phyloP scores from a whole-genome alignment of 306 rosid genomes.

The Vigna trinervia region DNA sequence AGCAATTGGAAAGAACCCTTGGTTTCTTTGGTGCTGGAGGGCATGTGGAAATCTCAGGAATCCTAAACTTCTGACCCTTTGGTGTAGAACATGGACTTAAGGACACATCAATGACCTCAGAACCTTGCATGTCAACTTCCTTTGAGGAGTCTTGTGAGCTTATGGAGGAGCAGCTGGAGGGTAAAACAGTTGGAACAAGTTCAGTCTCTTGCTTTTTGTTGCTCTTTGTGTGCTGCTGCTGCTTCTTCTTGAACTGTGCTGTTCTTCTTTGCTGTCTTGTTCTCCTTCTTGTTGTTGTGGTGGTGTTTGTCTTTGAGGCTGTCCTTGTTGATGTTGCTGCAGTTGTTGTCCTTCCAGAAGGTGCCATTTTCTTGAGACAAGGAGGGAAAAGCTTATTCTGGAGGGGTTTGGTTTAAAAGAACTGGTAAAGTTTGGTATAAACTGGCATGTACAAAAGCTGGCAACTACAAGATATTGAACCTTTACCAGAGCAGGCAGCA shows the following conservation, averaged over 20 bases:
- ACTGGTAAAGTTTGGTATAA: slow-evolving; percentile 27
- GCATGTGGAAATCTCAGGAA: slow-evolving; percentile 79
- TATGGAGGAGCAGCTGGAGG: slow-evolving; percentile 46
- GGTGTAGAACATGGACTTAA: slow-evolving; percentile 75
- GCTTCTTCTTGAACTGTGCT: slow-evolving; percentile 50
- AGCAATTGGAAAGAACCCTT: slow-evolving; percentile 63
- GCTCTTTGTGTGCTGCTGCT: slow-evolving; percentile 1
- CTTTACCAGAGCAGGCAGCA: slow-evolving; percentile 28
- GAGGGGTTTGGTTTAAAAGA: slow-evolving; percentile 39
- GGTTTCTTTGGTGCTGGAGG: slow-evolving; percentile 95
- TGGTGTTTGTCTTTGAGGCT: slow-evolving; percentile 10
- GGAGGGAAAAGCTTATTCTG: slow-evolving; percentile 32
- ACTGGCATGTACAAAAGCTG: slow-evolving; percentile 46
- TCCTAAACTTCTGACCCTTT: slow-evolving; percentile 72
- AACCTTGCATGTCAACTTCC: slow-evolving; percentile 36
- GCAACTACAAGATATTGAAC: slow-evolving; percentile 41
- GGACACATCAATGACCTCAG: slow-evolving; percentile 49
- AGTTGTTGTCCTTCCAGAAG: slow-evolving; percentile 52
- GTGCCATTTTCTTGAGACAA: slow-evolving; percentile 62
- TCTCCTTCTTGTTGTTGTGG: not conserved
- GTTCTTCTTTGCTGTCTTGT: slow-evolving; percentile 32
- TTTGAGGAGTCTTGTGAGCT: slow-evolving; percentile 47
- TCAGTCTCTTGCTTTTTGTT: slow-evolving; percentile 27
- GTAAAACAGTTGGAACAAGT: slow-evolving; percentile 19
- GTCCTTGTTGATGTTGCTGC: slow-evolving; percentile 1